These are phyloP conservation scores for Taiwanofungus camphoratus DNA, from an alignment of 1,284 basidiomycete species.

Conservation along the genomic window DNA sequence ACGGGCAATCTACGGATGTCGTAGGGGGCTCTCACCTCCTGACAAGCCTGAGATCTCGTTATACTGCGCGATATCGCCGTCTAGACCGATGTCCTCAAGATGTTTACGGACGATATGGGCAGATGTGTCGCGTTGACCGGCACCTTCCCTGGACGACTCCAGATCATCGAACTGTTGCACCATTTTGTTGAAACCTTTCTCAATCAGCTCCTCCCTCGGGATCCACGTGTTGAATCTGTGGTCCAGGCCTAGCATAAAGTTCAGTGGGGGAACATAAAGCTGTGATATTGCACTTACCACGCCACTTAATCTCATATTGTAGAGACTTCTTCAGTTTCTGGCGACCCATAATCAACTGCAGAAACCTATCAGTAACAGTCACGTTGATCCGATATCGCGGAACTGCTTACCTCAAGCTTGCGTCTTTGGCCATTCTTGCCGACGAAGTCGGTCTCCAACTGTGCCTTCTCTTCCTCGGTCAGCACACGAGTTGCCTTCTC, in stretches of 20 bases:
- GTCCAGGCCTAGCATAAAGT: slow-evolving; percentile 49
- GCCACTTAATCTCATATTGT: slow-evolving; percentile 98
- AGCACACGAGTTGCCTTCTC: slow-evolving; percentile 91
- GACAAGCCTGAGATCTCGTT: slow-evolving; percentile 91
- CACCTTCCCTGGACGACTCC: slow-evolving; percentile 91
- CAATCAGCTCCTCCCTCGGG: slow-evolving; percentile 82
- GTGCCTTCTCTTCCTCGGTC: slow-evolving; percentile 80
- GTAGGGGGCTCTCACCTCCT: slow-evolving; percentile 49
- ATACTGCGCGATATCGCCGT: slow-evolving; percentile 96
- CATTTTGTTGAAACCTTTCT: slow-evolving; percentile 88
- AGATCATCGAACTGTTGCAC: slow-evolving; percentile 97
- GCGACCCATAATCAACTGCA: slow-evolving; percentile 85
- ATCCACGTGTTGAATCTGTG: slow-evolving; percentile 96
- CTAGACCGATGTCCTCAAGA: slow-evolving; percentile 91
- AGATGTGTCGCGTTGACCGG: slow-evolving; percentile 81
- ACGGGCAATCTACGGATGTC: neutral
- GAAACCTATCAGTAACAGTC: slow-evolving; percentile 7
- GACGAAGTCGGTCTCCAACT: slow-evolving; percentile 86
- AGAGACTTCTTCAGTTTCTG: slow-evolving; percentile 97
- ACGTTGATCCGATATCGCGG: slow-evolving; percentile 1
- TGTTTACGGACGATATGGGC: slow-evolving; percentile 81
- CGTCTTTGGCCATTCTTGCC: slow-evolving; percentile 90
- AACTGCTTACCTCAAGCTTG: slow-evolving; percentile 79
- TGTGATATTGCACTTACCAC: slow-evolving; percentile 32
- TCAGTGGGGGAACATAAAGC: slow-evolving; percentile 1